phyloP scores from a whole-genome alignment of 2,329 filamentous ascomycete species.

The Colletotrichum eremochloae region DNA sequence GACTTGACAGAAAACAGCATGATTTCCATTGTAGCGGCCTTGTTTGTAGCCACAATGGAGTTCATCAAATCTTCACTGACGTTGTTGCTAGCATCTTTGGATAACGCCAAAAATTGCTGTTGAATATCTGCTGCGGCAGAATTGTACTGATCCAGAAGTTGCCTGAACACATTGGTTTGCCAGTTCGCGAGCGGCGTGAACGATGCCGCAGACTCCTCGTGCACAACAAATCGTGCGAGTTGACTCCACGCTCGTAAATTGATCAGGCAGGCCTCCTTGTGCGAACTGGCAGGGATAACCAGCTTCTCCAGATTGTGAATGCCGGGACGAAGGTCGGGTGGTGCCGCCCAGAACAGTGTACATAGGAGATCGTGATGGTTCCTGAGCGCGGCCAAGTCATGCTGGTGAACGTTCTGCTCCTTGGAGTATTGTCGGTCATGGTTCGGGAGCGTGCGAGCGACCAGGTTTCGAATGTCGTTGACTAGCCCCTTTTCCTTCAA shows the following conservation, averaged over 20 bases:
- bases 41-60: slow-evolving; percentile 65
- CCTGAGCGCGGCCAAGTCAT: slow-evolving; percentile 73
- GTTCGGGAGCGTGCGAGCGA: slow-evolving; percentile 74
- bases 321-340: slow-evolving; percentile 65
- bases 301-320: slow-evolving; percentile 70
- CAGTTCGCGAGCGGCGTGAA: slow-evolving; percentile 62
- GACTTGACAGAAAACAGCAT: slow-evolving; percentile 62
- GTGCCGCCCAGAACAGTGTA: slow-evolving; percentile 75
- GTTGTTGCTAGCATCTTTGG: slow-evolving; percentile 58
- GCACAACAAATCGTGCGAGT: slow-evolving; percentile 68
- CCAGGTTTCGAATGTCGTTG: slow-evolving; percentile 72
- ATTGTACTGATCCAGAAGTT: slow-evolving; percentile 69
- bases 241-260: slow-evolving; percentile 74
- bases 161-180: slow-evolving; percentile 70
- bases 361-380: slow-evolving; percentile 79
- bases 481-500: slow-evolving; percentile 60
- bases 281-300: slow-evolving; percentile 70
- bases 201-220: slow-evolving; percentile 58
- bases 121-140: slow-evolving; percentile 69
- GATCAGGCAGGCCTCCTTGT: slow-evolving; percentile 76
- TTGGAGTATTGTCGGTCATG: slow-evolving; percentile 75
- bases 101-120: slow-evolving; percentile 65
- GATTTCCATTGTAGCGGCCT: slow-evolving; percentile 66
- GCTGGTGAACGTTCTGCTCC: slow-evolving; percentile 70
- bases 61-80: slow-evolving; percentile 62